phyloP scores from a whole-genome alignment of 805 yeast genomes.

The Lachancea cidri region DNA sequence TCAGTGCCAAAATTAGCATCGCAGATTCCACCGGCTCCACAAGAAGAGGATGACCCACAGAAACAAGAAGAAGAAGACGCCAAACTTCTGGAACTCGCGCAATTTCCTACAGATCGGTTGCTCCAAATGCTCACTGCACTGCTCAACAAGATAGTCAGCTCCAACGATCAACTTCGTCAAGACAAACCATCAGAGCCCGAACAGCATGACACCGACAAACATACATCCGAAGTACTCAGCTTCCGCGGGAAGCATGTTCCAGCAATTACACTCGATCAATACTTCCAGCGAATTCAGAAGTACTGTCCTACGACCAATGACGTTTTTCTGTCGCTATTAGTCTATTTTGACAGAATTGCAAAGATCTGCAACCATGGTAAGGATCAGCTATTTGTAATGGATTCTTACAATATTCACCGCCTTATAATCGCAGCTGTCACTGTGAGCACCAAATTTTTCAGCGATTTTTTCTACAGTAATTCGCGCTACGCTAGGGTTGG shows the following conservation, averaged over 20 bases:
- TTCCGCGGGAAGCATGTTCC: conserved; percentile 96
- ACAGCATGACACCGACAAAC: conserved; percentile 6
- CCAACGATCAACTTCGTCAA: conserved; percentile 62
- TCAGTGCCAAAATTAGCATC: neutral
- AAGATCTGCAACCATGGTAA: conserved; percentile 42
- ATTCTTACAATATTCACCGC: conserved; percentile 91
- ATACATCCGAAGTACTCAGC: conserved; percentile 50
- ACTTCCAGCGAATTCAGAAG: conserved; percentile 82
- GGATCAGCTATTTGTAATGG: conserved; percentile 81
- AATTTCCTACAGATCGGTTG: conserved; percentile 75
- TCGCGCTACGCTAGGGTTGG: conserved; percentile 94
- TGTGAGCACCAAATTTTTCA: conserved; percentile 89
- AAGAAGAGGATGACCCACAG: conserved; percentile 7
- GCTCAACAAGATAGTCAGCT: conserved; percentile 80
- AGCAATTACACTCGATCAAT: conserved; percentile 87
- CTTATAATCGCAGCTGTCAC: conserved; percentile 92
- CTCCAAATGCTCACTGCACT: conserved; percentile 81
- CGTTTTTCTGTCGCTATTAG: conserved; percentile 82
- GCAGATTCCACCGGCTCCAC: neutral
- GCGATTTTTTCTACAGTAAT: conserved; percentile 91
- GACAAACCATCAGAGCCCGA: conserved; percentile 4
- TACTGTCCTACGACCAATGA: conserved; percentile 99
- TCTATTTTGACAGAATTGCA: conserved; percentile 91
- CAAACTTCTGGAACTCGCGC: conserved; percentile 51
- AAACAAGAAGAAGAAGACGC: conserved; percentile 9